Conservation (phyloP, 352 stramenopile genomes). For the Pythium folliculosum region DNA sequence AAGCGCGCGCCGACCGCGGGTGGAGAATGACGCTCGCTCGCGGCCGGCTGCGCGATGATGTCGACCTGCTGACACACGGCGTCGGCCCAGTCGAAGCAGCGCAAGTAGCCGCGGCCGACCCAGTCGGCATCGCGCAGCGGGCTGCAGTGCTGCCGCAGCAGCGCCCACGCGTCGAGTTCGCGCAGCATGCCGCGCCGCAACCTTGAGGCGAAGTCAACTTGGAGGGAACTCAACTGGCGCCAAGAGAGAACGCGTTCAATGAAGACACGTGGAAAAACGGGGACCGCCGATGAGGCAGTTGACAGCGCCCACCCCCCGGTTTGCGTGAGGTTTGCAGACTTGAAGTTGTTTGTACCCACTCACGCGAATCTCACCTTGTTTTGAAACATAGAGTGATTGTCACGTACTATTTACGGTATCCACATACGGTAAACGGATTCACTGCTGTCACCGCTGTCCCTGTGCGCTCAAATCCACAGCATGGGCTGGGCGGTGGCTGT, state of each 20-base stretch:
- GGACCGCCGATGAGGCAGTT: too few species aligned
- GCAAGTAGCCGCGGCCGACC: background rate
- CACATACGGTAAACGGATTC: background rate
- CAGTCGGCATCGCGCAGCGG: background rate
- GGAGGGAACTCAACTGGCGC: too few species aligned
- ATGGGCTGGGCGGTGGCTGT: conserved; percentile 60
- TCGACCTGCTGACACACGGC: background rate
- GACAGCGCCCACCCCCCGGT: too few species aligned
- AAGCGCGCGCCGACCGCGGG: background rate
- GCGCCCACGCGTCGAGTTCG: background rate
- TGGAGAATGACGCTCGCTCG: background rate
- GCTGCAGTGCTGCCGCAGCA: background rate
- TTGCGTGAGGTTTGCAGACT: too few species aligned
- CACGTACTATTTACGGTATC: too few species aligned
- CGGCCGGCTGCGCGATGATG: background rate
- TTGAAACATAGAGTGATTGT: too few species aligned
- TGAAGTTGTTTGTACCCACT: too few species aligned
- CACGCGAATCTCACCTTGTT: too few species aligned
- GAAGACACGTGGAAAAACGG: too few species aligned
- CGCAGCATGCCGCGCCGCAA: background rate
- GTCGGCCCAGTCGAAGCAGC: background rate
- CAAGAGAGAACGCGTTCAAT: too few species aligned
- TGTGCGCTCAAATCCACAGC: background rate
- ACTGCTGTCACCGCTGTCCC: too few species aligned
- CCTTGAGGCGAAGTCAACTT: too few species aligned